phyloP scores from a whole-genome alignment of 2,329 filamentous ascomycete genomes.

The Nigrospora sphaerica region DNA sequence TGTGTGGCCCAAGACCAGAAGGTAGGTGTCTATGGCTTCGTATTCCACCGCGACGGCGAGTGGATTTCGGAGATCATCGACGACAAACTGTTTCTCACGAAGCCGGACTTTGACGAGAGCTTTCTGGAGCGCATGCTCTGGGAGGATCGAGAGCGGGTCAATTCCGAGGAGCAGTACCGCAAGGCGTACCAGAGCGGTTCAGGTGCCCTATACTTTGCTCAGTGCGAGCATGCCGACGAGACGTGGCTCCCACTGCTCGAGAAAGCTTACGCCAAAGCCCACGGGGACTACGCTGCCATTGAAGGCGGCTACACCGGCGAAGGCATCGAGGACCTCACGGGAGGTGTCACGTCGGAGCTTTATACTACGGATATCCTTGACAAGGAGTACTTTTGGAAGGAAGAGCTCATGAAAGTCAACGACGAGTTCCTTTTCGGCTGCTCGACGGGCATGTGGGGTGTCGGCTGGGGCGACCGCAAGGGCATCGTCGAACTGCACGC shows the following conservation, averaged over 20 bases:
- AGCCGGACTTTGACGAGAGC: conserved; percentile 55
- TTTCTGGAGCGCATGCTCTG: conserved; percentile 38
- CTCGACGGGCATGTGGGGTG: conserved; percentile 42
- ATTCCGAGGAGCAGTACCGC: conserved; percentile 52
- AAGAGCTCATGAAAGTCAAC: conserved; percentile 72
- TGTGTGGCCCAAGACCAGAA: conserved; percentile 67
- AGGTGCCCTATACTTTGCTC: conserved; percentile 62
- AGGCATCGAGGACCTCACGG: conserved; percentile 53
- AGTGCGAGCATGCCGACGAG: conserved; percentile 61
- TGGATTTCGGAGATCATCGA: conserved; percentile 57
- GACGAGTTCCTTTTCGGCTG: conserved; percentile 67
- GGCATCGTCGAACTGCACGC: conserved; percentile 54
- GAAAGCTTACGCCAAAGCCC: conserved; percentile 69
- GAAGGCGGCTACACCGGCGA: conserved; percentile 59
- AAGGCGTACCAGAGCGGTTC: conserved; percentile 61
- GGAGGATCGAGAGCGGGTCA: conserved; percentile 39
- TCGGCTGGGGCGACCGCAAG: conserved; percentile 39
- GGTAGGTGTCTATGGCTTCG: conserved; percentile 78
- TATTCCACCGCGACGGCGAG: conserved; percentile 74
- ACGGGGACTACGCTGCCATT: conserved; percentile 66
- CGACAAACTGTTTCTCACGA: conserved; percentile 50
- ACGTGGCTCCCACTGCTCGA: conserved; percentile 68
- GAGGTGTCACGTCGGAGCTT: conserved; percentile 61
- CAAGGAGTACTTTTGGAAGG: conserved; percentile 71
- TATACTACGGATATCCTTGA: conserved; percentile 64